These are phyloP conservation scores for Morella rubra DNA, from an alignment of 306 rosid species.

Conservation along the genomic window DNA sequence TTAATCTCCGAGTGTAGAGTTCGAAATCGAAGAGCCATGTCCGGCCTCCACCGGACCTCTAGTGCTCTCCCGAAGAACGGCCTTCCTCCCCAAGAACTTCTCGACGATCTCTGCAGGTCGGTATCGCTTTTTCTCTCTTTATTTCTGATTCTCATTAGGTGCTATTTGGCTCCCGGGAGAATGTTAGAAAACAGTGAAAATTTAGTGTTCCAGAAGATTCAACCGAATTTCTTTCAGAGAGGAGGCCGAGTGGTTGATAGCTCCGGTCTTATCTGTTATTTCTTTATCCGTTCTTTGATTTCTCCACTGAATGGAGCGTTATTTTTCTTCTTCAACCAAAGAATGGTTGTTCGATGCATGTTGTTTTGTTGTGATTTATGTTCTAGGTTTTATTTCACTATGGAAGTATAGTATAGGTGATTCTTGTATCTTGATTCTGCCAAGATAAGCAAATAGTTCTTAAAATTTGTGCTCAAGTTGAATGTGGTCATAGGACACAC, in stretches of 20 bases:
- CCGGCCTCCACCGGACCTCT: constrained; percentile 60
- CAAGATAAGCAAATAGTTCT: not conserved
- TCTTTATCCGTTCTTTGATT: too few species aligned
- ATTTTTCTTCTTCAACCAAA: too few species aligned
- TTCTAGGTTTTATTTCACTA: not conserved
- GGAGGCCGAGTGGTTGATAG: too few species aligned
- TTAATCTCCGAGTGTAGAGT: constrained; percentile 6
- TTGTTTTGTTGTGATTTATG: not conserved
- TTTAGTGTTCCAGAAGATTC: not conserved
- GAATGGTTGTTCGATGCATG: not conserved
- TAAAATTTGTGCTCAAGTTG: not conserved
- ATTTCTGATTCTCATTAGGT: not conserved
- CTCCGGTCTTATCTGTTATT: too few species aligned
- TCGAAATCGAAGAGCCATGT: constrained; percentile 46
- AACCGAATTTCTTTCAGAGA: not conserved
- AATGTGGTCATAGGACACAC: not conserved
- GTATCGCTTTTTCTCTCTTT: not conserved
- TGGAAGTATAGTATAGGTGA: not conserved
- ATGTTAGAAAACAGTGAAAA: not conserved
- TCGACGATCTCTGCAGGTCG: constrained; percentile 94
- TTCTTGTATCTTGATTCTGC: not conserved
- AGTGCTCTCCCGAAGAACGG: constrained; percentile 66
- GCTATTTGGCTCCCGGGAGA: constrained; percentile 24
- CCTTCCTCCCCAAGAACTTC: constrained; percentile 89
- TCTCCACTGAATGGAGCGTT: too few species aligned